A percentile compares a stretch with the other conserved stretches of the same genome.
These are phyloP conservation scores for Pseudophaeomoniella oleicola DNA, from an alignment of 2,329 filamentous ascomycete genomes.

Conservation along the genomic window DNA sequence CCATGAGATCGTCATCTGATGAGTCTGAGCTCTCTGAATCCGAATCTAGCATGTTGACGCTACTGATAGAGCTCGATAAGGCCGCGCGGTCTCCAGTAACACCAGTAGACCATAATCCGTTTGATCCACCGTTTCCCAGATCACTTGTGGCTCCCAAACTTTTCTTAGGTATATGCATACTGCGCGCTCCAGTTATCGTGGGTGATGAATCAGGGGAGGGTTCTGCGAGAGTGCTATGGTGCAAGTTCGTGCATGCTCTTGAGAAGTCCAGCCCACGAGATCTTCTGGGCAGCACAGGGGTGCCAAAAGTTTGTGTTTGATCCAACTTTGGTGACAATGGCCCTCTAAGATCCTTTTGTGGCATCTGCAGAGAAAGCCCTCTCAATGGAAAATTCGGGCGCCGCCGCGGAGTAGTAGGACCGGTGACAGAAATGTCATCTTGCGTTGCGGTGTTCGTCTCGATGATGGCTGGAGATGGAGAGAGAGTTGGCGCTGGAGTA, in stretches of 20 bases:
- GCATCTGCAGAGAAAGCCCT: conserved; percentile 58
- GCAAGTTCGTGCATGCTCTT: conserved; percentile 79
- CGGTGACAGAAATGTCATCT: conserved; percentile 47
- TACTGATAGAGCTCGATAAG: conserved; percentile 69
- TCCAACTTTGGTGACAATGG: conserved; percentile 80
- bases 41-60: conserved; percentile 62
- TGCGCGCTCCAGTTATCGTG: conserved; percentile 48
- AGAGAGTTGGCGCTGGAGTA: conserved; percentile 42
- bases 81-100: conserved; percentile 54
- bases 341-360: conserved; percentile 40
- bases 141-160: conserved; percentile 18
- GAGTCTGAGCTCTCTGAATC: conserved; percentile 63
- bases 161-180: conserved; percentile 29
- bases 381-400: conserved; percentile 48
- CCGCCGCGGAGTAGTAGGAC: conserved; percentile 58
- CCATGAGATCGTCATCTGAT: conserved; percentile 39
- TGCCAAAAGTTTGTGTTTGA: conserved; percentile 69
- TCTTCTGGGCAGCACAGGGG: conserved; percentile 73
- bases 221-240: conserved; percentile 88
- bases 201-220: conserved; percentile 85
- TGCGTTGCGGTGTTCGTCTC: conserved; percentile 46
- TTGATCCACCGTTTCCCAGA: background rate
- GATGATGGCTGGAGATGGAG: conserved; percentile 44
- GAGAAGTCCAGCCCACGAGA: conserved; percentile 89
- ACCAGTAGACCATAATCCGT: conserved; percentile 55